These are phyloP conservation scores for Pleurostoma richardsiae DNA, from an alignment of 2,329 filamentous ascomycete species.

Conservation along the genomic window DNA sequence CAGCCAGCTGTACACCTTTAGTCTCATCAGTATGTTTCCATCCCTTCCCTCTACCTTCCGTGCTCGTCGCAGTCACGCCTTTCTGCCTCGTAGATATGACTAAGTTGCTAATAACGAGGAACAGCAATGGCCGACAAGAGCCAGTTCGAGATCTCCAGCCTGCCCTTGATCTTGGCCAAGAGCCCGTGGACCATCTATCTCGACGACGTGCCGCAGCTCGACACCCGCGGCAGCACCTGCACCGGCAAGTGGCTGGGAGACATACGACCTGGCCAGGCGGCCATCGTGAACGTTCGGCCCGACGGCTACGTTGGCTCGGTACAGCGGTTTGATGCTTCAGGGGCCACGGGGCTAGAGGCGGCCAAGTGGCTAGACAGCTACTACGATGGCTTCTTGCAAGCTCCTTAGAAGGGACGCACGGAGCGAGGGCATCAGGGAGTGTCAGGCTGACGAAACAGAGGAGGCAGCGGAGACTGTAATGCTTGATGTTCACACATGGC, in stretches of 20 bases:
- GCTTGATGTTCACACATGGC: too few species aligned
- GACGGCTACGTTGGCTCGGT: slow-evolving; percentile 70
- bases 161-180: slow-evolving; percentile 57
- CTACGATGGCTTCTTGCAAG: slow-evolving; percentile 49
- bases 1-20: slow-evolving; percentile 65
- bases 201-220: slow-evolving; percentile 56
- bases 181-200: slow-evolving; percentile 70
- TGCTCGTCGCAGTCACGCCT: background rate
- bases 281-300: slow-evolving; percentile 63
- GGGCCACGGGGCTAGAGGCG: slow-evolving; percentile 26
- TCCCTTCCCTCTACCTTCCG: background rate
- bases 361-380: slow-evolving; percentile 52
- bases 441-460: too few species aligned
- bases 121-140: slow-evolving; percentile 33
- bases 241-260: slow-evolving; percentile 66
- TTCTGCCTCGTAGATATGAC: too few species aligned
- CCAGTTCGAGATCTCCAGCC: slow-evolving; percentile 59
- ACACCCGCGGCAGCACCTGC: slow-evolving; percentile 46
- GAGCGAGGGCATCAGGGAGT: too few species aligned
- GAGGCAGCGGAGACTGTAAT: too few species aligned
- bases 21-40: slow-evolving; percentile 53
- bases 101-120: too few species aligned
- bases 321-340: slow-evolving; percentile 42
- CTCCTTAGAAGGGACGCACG: slow-evolving; percentile 22
- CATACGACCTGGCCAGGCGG: slow-evolving; percentile 50